These are phyloP conservation scores for Candida qinlingensis DNA, from an alignment of 805 yeast genomes.

Conservation along the genomic window DNA sequence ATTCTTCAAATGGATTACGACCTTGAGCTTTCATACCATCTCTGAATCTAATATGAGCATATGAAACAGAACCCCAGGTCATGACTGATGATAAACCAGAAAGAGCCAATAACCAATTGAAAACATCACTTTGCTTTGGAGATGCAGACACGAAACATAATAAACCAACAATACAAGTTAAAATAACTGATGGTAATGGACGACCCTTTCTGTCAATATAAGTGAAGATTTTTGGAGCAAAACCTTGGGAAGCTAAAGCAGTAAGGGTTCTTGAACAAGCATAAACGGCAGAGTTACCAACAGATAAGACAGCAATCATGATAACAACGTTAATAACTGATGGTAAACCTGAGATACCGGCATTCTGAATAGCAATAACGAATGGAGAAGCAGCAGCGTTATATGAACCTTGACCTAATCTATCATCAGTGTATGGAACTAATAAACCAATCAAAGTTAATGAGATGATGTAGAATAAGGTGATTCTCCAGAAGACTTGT, in stretches of 20 bases:
- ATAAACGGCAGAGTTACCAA: constrained; percentile 45
- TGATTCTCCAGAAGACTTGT: constrained; percentile 46
- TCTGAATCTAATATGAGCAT: constrained; percentile 66
- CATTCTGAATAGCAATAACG: constrained; percentile 54
- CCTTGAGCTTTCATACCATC: constrained; percentile 54
- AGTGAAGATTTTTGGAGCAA: constrained; percentile 41
- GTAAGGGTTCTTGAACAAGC: constrained; percentile 51
- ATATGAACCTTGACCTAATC: constrained; percentile 40
- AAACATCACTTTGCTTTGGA: constrained; percentile 48
- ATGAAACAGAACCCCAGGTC: constrained; percentile 74
- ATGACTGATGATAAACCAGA: constrained; percentile 74
- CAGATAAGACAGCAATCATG: constrained; percentile 51
- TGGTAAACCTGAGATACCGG: constrained; percentile 54
- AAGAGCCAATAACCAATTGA: constrained; percentile 72
- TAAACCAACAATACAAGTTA: constrained; percentile 44
- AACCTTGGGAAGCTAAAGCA: constrained; percentile 46
- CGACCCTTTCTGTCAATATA: constrained; percentile 47
- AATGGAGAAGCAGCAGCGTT: constrained; percentile 65
- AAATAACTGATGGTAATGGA: constrained; percentile 44
- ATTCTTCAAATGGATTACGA: constrained; percentile 56
- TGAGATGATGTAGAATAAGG: constrained; percentile 52
- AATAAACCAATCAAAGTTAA: constrained; percentile 54
- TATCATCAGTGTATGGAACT: constrained; percentile 47
- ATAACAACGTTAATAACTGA: constrained; percentile 60
- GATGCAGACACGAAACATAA: constrained; percentile 62